phyloP scores from a whole-genome alignment of 805 yeast species.

The Cyberlindnera mississippiensis region DNA sequence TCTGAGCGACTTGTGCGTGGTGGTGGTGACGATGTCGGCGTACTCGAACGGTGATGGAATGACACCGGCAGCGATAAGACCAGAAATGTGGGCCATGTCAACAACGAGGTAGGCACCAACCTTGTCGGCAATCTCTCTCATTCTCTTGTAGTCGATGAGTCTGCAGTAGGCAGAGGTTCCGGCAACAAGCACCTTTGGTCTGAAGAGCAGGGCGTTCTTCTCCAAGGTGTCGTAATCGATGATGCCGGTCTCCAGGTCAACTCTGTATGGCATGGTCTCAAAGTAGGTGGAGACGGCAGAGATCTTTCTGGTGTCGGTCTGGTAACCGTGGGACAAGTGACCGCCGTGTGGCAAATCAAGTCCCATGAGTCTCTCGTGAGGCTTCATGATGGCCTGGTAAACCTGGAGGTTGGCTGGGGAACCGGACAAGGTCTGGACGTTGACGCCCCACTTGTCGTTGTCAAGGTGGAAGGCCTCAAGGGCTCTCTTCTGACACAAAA shows the following conservation, averaged over 20 bases:
- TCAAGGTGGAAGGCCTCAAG: constrained; percentile 79
- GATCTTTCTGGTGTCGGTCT: constrained; percentile 88
- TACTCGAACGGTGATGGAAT: constrained; percentile 95
- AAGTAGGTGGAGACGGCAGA: constrained; percentile 95
- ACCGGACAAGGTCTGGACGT: constrained; percentile 94
- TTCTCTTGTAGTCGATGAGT: constrained; percentile 91
- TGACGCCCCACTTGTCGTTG: constrained; percentile 92
- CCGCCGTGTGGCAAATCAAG: constrained; percentile 98
- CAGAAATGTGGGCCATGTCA: constrained; percentile 99
- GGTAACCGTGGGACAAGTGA: constrained; percentile 97
- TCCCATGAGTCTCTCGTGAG: constrained; percentile 97
- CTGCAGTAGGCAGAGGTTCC: constrained; percentile 99
- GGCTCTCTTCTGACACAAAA: constrained; percentile 90
- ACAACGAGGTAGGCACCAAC: constrained; percentile 95
- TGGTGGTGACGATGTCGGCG: constrained; percentile 97
- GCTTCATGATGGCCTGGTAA: constrained; percentile 91
- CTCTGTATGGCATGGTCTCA: constrained; percentile 98
- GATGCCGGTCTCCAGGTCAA: constrained; percentile 84
- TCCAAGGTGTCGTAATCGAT: constrained; percentile 96
- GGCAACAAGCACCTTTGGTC: constrained; percentile 96
- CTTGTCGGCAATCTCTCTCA: constrained; percentile 94
- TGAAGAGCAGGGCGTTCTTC: constrained; percentile 82
- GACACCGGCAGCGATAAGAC: constrained; percentile 92
- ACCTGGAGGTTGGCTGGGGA: constrained; percentile 98
- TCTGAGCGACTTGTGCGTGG: constrained; percentile 97